These are phyloP conservation scores for Bacterosira constricta DNA, from an alignment of 108 stramenopile genomes.

Conservation along the genomic window DNA sequence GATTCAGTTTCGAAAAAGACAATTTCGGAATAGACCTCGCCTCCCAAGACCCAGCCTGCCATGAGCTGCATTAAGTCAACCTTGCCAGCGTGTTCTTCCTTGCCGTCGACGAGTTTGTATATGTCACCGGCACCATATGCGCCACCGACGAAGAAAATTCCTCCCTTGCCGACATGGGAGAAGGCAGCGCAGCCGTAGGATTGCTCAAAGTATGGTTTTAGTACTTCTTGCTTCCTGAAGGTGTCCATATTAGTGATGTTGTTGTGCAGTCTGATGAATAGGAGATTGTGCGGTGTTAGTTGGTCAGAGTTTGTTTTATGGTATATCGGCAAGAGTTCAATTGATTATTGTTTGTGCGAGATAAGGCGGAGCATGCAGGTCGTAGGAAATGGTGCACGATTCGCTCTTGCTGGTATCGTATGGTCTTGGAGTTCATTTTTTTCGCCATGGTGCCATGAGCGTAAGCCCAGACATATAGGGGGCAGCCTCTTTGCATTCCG, in stretches of 20 bases:
- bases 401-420: no score
- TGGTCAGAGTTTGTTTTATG: no score
- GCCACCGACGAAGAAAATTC: conserved; percentile 46
- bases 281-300: no score
- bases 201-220: conserved; percentile 47
- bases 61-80: conserved; percentile 37
- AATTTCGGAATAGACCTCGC: conserved; percentile 49
- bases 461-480: no score
- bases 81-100: conserved; percentile 22
- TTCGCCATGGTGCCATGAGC: no score
- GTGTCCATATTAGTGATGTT: conserved; percentile 39
- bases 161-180: conserved; percentile 44
- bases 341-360: no score
- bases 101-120: conserved; percentile 25
- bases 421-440: no score
- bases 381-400: no score
- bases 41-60: conserved; percentile 48
- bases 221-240: conserved; percentile 45
- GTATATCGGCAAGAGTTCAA: no score
- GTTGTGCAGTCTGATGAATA: no score
- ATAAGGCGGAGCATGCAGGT: no score
- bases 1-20: conserved; percentile 53
- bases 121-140: conserved; percentile 45
- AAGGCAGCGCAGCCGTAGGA: conserved; percentile 56
- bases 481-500: no score